Conservation (phyloP, 2,329 filamentous ascomycete genomes). For the Hypoxylon sp. region DNA sequence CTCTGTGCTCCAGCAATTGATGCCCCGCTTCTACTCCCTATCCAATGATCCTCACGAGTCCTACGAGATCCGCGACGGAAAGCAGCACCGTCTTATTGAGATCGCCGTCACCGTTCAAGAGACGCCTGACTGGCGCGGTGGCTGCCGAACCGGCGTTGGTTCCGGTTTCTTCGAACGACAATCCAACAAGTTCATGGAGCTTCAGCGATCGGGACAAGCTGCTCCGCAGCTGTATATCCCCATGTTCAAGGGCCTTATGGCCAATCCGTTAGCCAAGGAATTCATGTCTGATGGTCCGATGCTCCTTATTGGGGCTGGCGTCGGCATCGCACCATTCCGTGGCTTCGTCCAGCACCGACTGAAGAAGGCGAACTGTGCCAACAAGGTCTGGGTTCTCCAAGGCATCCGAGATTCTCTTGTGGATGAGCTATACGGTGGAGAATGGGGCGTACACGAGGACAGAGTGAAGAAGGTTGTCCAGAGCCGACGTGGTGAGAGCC, state of each 20-base stretch:
- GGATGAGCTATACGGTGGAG: slow-evolving; percentile 96
- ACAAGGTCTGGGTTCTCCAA: slow-evolving; percentile 58
- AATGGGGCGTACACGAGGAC: slow-evolving; percentile 94
- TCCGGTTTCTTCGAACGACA: slow-evolving; percentile 94
- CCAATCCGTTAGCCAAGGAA: slow-evolving; percentile 91
- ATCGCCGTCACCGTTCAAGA: slow-evolving; percentile 98
- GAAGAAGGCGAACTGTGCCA: slow-evolving; percentile 57
- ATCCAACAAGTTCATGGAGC: slow-evolving; percentile 78
- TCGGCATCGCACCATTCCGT: slow-evolving; percentile 96
- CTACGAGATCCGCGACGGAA: slow-evolving; percentile 76
- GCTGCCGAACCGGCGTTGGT: slow-evolving; percentile 84
- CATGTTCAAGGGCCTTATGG: slow-evolving; percentile 99
- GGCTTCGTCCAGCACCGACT: slow-evolving; percentile 89
- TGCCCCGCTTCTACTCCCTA: slow-evolving; percentile 98
- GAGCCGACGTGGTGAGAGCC: slow-evolving; percentile 81
- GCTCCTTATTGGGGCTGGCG: slow-evolving; percentile 96
- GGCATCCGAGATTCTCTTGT: slow-evolving; percentile 79
- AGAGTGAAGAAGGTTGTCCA: slow-evolving; percentile 87
- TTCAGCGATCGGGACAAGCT: slow-evolving; percentile 72
- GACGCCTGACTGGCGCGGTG: slow-evolving; percentile 80
- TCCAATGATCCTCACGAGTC: slow-evolving; percentile 93
- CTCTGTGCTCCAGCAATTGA: slow-evolving; percentile 85
- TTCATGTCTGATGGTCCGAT: slow-evolving; percentile 96
- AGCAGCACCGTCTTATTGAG: slow-evolving; percentile 86
- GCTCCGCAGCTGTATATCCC: slow-evolving; percentile 80